Percentiles rank a stretch among this genome's conserved stretches.
Conservation (phyloP, 176 grass and related monocot genomes). For the Cenchrus purpureus region DNA sequence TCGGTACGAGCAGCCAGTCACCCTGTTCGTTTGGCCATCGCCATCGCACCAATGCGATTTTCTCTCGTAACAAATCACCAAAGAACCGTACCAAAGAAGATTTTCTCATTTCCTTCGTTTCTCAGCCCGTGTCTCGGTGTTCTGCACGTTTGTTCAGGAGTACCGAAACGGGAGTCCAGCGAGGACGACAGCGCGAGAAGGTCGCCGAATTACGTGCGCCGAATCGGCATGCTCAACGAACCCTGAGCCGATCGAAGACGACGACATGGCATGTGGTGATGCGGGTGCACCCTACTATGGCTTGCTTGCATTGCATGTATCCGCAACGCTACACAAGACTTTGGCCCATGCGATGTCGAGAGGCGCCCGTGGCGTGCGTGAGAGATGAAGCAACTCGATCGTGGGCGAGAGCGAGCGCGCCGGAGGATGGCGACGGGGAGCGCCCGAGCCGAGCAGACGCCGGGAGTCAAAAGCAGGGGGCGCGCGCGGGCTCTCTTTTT, state of each 20-base stretch:
- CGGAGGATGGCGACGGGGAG: not conserved
- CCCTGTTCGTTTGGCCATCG: too few species aligned
- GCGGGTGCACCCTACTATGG: not conserved
- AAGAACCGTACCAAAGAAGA: too few species aligned
- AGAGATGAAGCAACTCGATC: not conserved
- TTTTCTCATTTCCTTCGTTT: not conserved
- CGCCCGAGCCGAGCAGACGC: not conserved
- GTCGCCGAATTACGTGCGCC: not conserved
- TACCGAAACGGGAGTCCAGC: not conserved
- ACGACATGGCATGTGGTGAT: not conserved
- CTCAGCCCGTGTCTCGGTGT: not conserved
- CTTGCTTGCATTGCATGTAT: not conserved
- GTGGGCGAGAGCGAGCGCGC: not conserved
- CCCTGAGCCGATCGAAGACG: not conserved
- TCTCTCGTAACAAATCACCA: too few species aligned
- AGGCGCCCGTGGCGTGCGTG: not conserved
- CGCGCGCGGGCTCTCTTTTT: constrained; percentile 2
- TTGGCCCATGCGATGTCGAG: not conserved
- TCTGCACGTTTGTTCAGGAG: not conserved
- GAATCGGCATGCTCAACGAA: too few species aligned
- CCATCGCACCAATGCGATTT: too few species aligned
- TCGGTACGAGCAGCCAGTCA: too few species aligned
- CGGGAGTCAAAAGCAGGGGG: constrained; percentile 30
- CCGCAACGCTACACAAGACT: not conserved
- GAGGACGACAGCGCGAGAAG: not conserved